Evolutionary conservation across 2,329 filamentous ascomycete genomes (phyloP).

Genomic region (Dactylellina drechsleri): DNA sequence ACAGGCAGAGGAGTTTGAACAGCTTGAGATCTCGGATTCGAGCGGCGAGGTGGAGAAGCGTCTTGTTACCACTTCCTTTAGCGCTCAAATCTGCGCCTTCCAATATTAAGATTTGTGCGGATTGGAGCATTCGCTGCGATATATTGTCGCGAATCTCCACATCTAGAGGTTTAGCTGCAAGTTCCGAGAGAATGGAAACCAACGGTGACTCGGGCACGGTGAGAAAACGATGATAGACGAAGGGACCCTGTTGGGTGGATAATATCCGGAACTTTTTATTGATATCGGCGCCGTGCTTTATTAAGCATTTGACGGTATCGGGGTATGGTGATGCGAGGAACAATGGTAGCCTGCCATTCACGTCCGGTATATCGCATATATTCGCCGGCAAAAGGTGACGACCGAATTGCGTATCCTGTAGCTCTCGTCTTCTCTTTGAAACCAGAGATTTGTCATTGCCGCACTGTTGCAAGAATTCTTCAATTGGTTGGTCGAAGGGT

Average conservation of each 20-base stretch:
- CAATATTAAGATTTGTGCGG: constrained; percentile 3
- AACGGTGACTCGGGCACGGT: no score
- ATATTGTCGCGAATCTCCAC: no score
- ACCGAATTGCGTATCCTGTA: no score
- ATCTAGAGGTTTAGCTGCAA: no score
- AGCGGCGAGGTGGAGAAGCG: constrained; percentile 13
- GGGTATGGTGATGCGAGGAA: constrained; percentile 15
- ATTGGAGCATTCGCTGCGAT: not conserved
- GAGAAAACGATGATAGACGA: no score
- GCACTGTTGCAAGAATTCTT: no score
- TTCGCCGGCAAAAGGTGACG: not conserved
- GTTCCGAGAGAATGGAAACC: no score
- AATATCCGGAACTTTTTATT: not conserved
- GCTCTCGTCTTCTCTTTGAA: no score
- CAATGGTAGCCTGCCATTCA: constrained; percentile 1
- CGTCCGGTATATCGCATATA: constrained; percentile 13
- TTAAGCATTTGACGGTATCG: constrained; percentile 13
- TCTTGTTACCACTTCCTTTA: not conserved
- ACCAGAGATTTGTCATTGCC: no score
- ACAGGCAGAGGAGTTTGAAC: constrained; percentile 30
- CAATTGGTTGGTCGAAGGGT: no score
- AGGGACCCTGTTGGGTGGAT: not conserved
- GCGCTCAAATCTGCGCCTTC: constrained; percentile 18
- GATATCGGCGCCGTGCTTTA: constrained; percentile 21
- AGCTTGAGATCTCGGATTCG: constrained; percentile 15